These are phyloP conservation scores for Jamesozyma spencerorum DNA, from an alignment of 805 yeast genomes.

Conservation along the genomic window DNA sequence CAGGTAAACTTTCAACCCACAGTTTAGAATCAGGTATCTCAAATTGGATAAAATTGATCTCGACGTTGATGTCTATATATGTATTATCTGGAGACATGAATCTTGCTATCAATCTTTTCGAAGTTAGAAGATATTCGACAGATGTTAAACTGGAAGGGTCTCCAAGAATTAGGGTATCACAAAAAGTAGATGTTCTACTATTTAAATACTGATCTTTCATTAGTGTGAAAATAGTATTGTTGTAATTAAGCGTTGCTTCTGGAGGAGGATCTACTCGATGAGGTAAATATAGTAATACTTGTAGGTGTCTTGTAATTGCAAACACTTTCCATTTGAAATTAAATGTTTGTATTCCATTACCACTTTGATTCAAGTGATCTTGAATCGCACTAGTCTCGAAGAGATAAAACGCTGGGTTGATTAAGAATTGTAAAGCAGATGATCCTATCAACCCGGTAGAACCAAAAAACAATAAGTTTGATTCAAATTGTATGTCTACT, in stretches of 20 bases:
- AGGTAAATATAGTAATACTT: no score
- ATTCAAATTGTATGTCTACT: not conserved
- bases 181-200: no score
- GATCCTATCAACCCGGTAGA: slow-evolving; percentile 20
- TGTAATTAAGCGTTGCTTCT: not conserved
- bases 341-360: not conserved
- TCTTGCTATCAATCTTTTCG: not conserved
- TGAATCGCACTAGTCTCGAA: not conserved
- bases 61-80: not conserved
- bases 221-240: not conserved
- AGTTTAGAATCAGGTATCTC: not conserved
- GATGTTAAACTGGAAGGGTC: no score
- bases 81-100: not conserved
- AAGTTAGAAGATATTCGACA: no score
- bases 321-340: not conserved
- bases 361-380: not conserved
- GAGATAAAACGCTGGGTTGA: slow-evolving; percentile 9
- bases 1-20: not conserved
- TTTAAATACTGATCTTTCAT: no score
- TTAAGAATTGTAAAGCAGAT: slow-evolving; percentile 9
- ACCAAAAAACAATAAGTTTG: slow-evolving; percentile 13
- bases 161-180: no score
- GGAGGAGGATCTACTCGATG: not conserved
- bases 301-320: no score
- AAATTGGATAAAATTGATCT: not conserved